Evolutionary conservation across 164 flowering plant species (phyloP).

Genomic region (Sextonia rubra): DNA sequence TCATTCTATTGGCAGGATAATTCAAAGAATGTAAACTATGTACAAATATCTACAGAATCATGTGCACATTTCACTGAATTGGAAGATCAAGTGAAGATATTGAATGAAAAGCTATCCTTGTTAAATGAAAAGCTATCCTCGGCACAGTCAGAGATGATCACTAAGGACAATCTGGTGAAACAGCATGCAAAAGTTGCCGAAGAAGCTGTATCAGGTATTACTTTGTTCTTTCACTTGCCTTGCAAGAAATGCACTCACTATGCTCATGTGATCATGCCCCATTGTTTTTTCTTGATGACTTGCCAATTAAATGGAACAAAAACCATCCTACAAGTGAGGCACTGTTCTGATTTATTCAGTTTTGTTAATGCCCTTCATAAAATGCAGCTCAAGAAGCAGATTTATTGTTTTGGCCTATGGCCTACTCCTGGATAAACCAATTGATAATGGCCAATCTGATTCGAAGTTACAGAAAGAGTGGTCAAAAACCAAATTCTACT

Average conservation of each 20-base stretch:
- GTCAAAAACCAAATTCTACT: background rate
- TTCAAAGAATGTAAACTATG: slow-evolving; percentile 64
- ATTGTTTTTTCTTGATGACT: too few species aligned
- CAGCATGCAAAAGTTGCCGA: slow-evolving; percentile 89
- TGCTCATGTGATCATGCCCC: background rate
- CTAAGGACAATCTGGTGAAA: slow-evolving; percentile 65
- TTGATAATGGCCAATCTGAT: background rate
- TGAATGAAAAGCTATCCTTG: slow-evolving; percentile 45
- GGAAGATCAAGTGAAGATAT: slow-evolving; percentile 71
- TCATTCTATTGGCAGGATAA: slow-evolving; percentile 40
- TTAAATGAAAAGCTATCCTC: slow-evolving; percentile 52
- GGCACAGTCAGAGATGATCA: slow-evolving; percentile 51
- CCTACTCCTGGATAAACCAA: background rate
- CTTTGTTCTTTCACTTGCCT: background rate
- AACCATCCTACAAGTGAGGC: background rate
- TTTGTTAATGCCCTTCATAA: background rate
- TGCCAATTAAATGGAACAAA: background rate
- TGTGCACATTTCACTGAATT: slow-evolving; percentile 71
- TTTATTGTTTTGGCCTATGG: background rate
- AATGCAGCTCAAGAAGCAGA: background rate
- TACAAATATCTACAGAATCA: slow-evolving; percentile 76
- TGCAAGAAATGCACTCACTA: background rate
- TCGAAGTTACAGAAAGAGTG: too few species aligned
- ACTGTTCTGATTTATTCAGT: background rate
- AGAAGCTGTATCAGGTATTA: slow-evolving; percentile 74